Conservation (phyloP, 805 yeast species). For the Torulaspora maleeae region DNA sequence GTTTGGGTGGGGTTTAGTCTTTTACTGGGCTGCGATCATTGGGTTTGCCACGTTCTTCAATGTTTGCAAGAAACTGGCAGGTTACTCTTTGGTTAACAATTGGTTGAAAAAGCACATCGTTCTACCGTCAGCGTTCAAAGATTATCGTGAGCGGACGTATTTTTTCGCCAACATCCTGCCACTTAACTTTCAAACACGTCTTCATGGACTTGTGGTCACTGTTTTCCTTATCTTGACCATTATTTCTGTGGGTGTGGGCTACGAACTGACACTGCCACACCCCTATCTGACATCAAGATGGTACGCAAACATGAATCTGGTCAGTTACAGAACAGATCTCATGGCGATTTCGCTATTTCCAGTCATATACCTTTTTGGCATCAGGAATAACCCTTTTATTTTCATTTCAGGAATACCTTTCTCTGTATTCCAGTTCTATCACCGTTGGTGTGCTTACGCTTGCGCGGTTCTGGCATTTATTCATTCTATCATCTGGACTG, state of each 20-base stretch:
- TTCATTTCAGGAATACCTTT: slow-evolving; percentile 57
- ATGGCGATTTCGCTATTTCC: slow-evolving; percentile 54
- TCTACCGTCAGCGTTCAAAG: slow-evolving; percentile 30
- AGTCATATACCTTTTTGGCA: slow-evolving; percentile 56
- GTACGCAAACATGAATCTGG: slow-evolving; percentile 35
- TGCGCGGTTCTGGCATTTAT: slow-evolving; percentile 46
- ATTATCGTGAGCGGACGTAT: slow-evolving; percentile 22
- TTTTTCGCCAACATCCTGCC: slow-evolving; percentile 25
- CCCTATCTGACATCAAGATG: slow-evolving; percentile 35
- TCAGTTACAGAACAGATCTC: slow-evolving; percentile 54
- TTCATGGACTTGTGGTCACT: slow-evolving; percentile 32
- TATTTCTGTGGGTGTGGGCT: slow-evolving; percentile 37
- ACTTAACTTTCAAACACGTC: slow-evolving; percentile 31
- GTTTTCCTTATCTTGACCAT: slow-evolving; percentile 33
- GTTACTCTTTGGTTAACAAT: slow-evolving; percentile 21
- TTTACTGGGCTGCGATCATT: slow-evolving; percentile 40
- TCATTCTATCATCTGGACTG: slow-evolving; percentile 57
- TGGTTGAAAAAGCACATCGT: slow-evolving; percentile 25
- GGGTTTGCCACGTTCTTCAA: slow-evolving; percentile 33
- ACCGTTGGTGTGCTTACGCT: slow-evolving; percentile 60
- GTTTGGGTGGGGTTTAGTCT: slow-evolving; percentile 45
- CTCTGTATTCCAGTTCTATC: slow-evolving; percentile 56
- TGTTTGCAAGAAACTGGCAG: slow-evolving; percentile 25
- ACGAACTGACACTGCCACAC: slow-evolving; percentile 37
- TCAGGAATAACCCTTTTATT: slow-evolving; percentile 66